Base-by-base conservation (phyloP, 805 yeast genomes). In the Metschnikowia vanudenii region DNA sequence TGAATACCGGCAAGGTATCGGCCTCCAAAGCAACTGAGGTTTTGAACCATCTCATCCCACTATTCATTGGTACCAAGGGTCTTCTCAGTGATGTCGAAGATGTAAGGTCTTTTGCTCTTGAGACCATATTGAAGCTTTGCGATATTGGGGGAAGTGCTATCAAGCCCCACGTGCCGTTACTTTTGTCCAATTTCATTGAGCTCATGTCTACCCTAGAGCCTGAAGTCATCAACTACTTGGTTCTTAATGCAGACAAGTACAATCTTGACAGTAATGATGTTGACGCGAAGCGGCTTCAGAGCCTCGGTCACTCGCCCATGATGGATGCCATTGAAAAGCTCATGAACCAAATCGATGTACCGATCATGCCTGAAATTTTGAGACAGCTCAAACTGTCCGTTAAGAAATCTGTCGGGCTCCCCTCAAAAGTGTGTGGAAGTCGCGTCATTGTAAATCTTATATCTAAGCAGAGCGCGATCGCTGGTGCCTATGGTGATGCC, bases 181-280 rank as follows among this genome's bases (percentile, higher is more conserved):
- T 94, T 40, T 69, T 89, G 4, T 84, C 80, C 34, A 88, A 88
- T 41, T 75, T 94, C 58, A 72, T 86, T 4, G 65, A 76, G 6
- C 68, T 89, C 49, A 81, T 92, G 81, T 88, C 97, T 0, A 84
- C 94, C 0, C 73, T 92, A 35, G 99, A 94, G 59, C 98, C 98
- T 0, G 96, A 91, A 60, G 81, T 86, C 2, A 77, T 88, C 51
- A 92, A 94, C 59, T 92, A 90, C 57, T 66, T 92, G 47, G 81
- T 94, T 0, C 70, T 92, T 50, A 91, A 94, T 65, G 96, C 97
- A 1, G 91, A 82, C 49, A 92, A 90, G 62, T 90, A 85, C 61
- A 89, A 90, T 36, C 61, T 90, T 48, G 82, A 81, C 42, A 70
- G 81, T 7, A 78, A 79, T 47, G 87, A 81, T 33, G 80, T 92